Evolutionary conservation across 108 stramenopile genomes (phyloP), one percentile per base, ranked within the genome.

Genomic region (Fistulifera pelliculosa): DNA sequence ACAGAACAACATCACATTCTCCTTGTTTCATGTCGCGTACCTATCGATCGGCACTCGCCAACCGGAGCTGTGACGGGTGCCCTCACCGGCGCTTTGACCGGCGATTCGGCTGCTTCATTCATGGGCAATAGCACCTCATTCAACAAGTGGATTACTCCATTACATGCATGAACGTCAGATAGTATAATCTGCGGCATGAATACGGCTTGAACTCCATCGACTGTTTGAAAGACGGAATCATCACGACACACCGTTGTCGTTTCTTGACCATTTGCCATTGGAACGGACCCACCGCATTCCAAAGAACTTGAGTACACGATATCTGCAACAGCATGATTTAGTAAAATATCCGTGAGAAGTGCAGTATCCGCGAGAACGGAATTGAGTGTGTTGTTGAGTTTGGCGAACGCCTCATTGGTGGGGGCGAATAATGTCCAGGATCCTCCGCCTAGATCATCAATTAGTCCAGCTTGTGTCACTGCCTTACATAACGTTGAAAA

Each of bases 401-500:
- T 52, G 23, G 2, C 42, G 47, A 76, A 77, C 0, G 71, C 75
- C 0, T 52, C 74, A 44, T 75, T 62, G 25, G 61, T 66, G 8
- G 80, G 76, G 14, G 68, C 76, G 44, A 69, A 69, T 39, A 60
- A 40, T 11, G 56, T 28, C 26, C 47, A 51, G 17, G 31, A 17
- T 16, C 52, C 59, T 38, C 60, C 68, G 1, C 43, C 8, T 13
- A 69, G 47, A 7, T 52, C 60, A 45, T 72, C 75, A 3, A 14
- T 50, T n/a, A 77, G 60, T 31, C 48, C 61, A 19, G 76, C 64
- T 38, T 59, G 64, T n/a, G 40, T 43, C 1, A 70, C 26, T 14
- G 65, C 65, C 7, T 24, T 38, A 0, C 65, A 58, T 8, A 77
- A 47, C 27, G 65, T 70, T 14, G 69, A 65, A 27, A 76, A 73